Base-by-base conservation (phyloP, 75 land plant species). In the Isoetes taiwanensis region DNA sequence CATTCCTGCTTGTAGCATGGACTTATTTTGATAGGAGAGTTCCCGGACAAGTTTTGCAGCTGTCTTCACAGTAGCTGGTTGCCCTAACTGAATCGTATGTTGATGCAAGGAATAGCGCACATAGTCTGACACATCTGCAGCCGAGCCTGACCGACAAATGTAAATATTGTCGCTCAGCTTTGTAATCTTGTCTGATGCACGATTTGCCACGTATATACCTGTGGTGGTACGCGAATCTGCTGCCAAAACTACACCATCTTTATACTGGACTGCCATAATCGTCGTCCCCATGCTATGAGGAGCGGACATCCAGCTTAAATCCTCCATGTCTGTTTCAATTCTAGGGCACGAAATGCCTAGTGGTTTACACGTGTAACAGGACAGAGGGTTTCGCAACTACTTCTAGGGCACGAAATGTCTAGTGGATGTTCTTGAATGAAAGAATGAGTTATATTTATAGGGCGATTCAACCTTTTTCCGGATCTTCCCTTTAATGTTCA, bases 191-290 rank as follows among this genome's bases (percentile, higher is more conserved):
- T 93, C 98, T 8, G 98, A 93, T 2, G 90, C 98, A 14, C 98
- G 77, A 65, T 93, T 93, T 8, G 98, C 98, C 25, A 93, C 98
- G 74, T 93, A 93, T 58, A 84, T 59, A 2, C 98, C 98, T 11
- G 97, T 91, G 65, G 97, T 91, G 60, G 97, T 91, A 6, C 97
- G 77, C 26, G 97, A 91, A 65, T 91, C 97, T 27, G 97, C 88
- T 34, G 94, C 97, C 35, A 90, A 78, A 19, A 90, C 77, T 32
- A 83, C 85, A 23, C 94, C 97, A 21, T 83, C 89, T 33, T 83
- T 61, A 77, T 87, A 90, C 28, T 83, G 71, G 32, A 90, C 85
- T 12, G 87, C 97, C 65, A 90, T 77, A 65, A 90, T 90, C 32
- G 97, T 90, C 5, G 97, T 90, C 52, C 86, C 84, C 75, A n/a